phyloP scores from a whole-genome alignment of 129 eudicot genomes.

The Heracleum sosnowskyi region DNA sequence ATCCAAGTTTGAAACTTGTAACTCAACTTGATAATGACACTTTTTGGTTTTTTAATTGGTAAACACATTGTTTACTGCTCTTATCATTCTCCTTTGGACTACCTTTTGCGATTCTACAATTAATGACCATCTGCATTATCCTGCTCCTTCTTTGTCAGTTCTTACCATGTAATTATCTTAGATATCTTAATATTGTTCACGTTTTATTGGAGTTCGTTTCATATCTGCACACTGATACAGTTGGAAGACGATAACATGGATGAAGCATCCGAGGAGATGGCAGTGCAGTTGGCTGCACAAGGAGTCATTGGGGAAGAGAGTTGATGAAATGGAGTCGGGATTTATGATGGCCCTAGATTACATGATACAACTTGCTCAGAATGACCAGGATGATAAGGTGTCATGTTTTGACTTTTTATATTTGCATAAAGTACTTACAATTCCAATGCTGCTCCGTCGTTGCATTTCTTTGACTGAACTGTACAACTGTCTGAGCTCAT shows the following conservation, averaged over 20 bases:
- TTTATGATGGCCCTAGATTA: conserved; percentile 98
- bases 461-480: neutral
- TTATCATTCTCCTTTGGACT: neutral
- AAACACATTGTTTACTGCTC: neutral
- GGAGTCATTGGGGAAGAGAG: conserved; percentile 99
- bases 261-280: conserved; percentile 78
- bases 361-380: conserved; percentile 85
- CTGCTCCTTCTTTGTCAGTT: neutral
- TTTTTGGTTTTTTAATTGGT: neutral
- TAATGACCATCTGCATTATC: neutral
- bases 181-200: neutral
- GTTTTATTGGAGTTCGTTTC: neutral
- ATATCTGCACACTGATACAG: conserved; percentile 21
- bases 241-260: conserved; percentile 98
- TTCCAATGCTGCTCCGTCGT: neutral
- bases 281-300: conserved; percentile 93
- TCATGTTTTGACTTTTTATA: conserved; percentile 1
- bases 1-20: neutral
- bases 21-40: neutral
- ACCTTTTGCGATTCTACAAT: neutral
- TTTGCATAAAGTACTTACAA: neutral
- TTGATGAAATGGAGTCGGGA: conserved; percentile 92
- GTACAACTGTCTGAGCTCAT: neutral
- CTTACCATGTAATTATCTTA: neutral
- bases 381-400: conserved; percentile 80